phyloP scores from a whole-genome alignment of 805 yeast genomes.

The Metschnikowia reukaufii region DNA sequence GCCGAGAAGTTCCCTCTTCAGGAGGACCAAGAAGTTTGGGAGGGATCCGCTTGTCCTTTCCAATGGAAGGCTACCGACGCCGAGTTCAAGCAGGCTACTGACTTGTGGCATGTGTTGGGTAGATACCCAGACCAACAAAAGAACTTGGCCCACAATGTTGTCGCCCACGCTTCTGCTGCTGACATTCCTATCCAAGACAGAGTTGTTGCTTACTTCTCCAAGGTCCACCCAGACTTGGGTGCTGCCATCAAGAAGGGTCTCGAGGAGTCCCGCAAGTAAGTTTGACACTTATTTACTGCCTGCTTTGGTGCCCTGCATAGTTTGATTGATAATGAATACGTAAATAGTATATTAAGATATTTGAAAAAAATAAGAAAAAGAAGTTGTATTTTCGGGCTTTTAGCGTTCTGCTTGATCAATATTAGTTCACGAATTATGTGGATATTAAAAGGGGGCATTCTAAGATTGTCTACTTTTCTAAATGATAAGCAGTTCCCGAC shows the following conservation, averaged over 20 bases:
- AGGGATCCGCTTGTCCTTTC: slow-evolving; percentile 78
- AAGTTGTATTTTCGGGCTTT: no score
- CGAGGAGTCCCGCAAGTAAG: slow-evolving; percentile 49
- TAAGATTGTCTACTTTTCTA: no score
- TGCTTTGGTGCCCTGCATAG: no score
- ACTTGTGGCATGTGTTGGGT: slow-evolving; percentile 75
- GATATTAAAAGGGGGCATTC: no score
- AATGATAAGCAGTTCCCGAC: no score
- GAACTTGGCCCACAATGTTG: slow-evolving; percentile 79
- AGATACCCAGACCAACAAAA: slow-evolving; percentile 80
- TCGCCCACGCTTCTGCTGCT: slow-evolving; percentile 71
- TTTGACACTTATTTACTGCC: slow-evolving; percentile 15
- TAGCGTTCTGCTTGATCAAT: no score
- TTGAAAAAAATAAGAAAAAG: neutral
- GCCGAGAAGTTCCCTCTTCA: slow-evolving; percentile 47
- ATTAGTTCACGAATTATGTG: no score
- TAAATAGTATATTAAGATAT: no score
- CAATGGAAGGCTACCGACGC: slow-evolving; percentile 79
- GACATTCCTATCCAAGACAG: slow-evolving; percentile 73
- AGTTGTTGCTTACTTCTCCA: slow-evolving; percentile 72
- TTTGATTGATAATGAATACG: no score
- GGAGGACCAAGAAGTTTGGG: slow-evolving; percentile 76
- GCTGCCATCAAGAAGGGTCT: slow-evolving; percentile 64
- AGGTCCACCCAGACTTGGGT: slow-evolving; percentile 71
- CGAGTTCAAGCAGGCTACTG: slow-evolving; percentile 78